phyloP scores from a whole-genome alignment of 305 asterid species.

The Fraxinus albicans region DNA sequence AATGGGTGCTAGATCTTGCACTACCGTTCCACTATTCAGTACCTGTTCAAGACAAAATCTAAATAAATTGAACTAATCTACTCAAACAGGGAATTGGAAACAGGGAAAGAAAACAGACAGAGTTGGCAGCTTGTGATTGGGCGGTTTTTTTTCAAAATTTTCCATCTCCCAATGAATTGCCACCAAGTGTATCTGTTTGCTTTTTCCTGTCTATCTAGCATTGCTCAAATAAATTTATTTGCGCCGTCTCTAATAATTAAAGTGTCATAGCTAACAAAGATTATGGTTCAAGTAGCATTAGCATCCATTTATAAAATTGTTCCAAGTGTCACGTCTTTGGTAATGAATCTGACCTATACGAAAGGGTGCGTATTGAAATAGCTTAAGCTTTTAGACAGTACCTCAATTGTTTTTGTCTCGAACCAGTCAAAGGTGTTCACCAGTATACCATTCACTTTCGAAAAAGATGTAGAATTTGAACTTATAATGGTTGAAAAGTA shows the following conservation, averaged over 20 bases:
- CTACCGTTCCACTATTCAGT: conserved; percentile 21
- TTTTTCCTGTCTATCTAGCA: no score
- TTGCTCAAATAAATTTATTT: no score
- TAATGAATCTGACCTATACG: neutral
- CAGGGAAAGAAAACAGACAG: no score
- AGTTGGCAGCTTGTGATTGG: no score
- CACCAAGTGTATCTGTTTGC: no score
- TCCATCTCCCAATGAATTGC: no score
- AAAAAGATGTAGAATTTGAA: conserved; percentile 32
- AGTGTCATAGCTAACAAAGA: no score
- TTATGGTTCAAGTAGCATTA: neutral
- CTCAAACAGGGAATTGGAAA: no score
- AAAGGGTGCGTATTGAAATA: neutral
- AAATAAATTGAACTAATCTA: neutral
- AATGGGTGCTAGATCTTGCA: conserved; percentile 28
- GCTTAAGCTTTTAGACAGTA: conserved; percentile 14
- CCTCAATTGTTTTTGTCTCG: conserved; percentile 46
- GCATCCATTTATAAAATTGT: neutral
- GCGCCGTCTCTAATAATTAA: no score
- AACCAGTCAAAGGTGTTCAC: conserved; percentile 49
- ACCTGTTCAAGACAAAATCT: conserved; percentile 5
- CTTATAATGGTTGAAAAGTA: conserved; percentile 33
- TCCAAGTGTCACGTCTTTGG: neutral
- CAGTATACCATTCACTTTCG: conserved; percentile 37
- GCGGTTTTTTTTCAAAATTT: no score